phyloP scores from a whole-genome alignment of 2,329 filamentous ascomycete species.

The Clarireedia monteithiana region DNA sequence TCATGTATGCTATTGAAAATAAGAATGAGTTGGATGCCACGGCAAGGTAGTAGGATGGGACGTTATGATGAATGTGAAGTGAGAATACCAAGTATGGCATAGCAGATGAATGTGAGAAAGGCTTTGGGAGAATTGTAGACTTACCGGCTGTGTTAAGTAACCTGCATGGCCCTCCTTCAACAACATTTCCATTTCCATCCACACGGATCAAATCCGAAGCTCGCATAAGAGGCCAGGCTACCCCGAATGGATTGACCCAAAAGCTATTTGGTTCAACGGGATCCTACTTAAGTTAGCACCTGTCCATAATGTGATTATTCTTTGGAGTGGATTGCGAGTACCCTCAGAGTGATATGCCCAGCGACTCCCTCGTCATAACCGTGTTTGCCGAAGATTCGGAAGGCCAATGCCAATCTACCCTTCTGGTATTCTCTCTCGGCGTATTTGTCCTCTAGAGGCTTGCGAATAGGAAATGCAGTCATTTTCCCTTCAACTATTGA shows the following conservation, averaged over 20 bases:
- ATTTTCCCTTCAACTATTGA: constrained; percentile 11
- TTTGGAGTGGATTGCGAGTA: constrained; percentile 2
- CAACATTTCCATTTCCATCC: constrained; percentile 50
- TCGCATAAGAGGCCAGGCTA: constrained; percentile 40
- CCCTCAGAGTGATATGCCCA: constrained; percentile 37
- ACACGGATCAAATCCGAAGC: constrained; percentile 62
- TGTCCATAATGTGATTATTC: neutral
- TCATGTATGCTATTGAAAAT: constrained; percentile 43
- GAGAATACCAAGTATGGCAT: neutral
- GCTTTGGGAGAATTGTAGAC: neutral
- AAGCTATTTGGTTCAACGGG: constrained; percentile 29
- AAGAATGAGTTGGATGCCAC: neutral
- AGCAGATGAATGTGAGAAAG: too few relatives aligned
- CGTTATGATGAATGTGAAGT: too few relatives aligned
- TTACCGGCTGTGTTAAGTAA: constrained; percentile 28
- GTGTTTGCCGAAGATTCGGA: constrained; percentile 39
- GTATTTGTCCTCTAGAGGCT: constrained; percentile 27
- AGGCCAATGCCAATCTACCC: constrained; percentile 39
- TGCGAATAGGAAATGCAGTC: constrained; percentile 2
- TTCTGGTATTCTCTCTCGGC: constrained; percentile 32
- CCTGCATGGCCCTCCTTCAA: constrained; percentile 47
- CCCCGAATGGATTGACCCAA: constrained; percentile 31
- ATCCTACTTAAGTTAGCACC: constrained; percentile 18
- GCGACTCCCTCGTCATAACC: constrained; percentile 40
- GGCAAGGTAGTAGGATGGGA: too few relatives aligned